A percentile compares a stretch with the other conserved stretches of the same genome.
phyloP scores from a whole-genome alignment of 73 alveolate genomes.

The Tetrahymena elliotti region DNA sequence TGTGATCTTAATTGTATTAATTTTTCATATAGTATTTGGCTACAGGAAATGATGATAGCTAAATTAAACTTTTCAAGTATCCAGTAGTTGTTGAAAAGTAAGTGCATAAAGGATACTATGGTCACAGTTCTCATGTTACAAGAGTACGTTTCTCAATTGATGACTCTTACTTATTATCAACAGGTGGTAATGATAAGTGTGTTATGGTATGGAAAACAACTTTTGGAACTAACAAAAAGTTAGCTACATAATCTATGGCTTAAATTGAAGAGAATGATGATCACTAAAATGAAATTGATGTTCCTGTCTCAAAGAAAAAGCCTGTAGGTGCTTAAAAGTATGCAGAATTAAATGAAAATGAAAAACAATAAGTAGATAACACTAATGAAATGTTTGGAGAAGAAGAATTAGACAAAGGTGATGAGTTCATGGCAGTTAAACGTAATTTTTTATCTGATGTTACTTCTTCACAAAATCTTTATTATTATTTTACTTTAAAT shows the following conservation, averaged over 20 bases:
- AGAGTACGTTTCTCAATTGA: constrained; percentile 84
- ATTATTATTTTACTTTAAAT: too few species aligned
- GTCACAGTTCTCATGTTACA: constrained; percentile 95
- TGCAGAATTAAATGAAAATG: constrained; percentile 30
- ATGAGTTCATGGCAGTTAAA: constrained; percentile 75
- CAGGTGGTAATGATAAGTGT: constrained; percentile 97
- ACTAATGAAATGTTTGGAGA: constrained; percentile 63
- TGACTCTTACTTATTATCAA: constrained; percentile 79
- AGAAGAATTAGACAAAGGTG: constrained; percentile 87
- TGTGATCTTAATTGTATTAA: neutral
- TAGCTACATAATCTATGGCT: neutral
- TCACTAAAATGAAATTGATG: constrained; percentile 37
- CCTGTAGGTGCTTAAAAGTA: constrained; percentile 19
- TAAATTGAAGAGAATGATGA: constrained; percentile 43
- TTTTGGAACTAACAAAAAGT: constrained; percentile 60
- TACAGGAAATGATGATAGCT: constrained; percentile 89
- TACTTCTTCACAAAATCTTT: neutral
- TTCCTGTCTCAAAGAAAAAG: constrained; percentile 26
- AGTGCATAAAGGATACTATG: constrained; percentile 80
- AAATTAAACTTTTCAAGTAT: constrained; percentile 84
- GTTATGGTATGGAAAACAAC: constrained; percentile 95
- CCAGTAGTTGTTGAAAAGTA: constrained; percentile 92
- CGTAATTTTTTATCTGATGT: constrained; percentile 10
- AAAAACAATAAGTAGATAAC: constrained; percentile 27
- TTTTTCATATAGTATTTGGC: constrained; percentile 64